Evolutionary conservation across 805 yeast genomes (phyloP).

Genomic region (Komagataella kurtzmanii): DNA sequence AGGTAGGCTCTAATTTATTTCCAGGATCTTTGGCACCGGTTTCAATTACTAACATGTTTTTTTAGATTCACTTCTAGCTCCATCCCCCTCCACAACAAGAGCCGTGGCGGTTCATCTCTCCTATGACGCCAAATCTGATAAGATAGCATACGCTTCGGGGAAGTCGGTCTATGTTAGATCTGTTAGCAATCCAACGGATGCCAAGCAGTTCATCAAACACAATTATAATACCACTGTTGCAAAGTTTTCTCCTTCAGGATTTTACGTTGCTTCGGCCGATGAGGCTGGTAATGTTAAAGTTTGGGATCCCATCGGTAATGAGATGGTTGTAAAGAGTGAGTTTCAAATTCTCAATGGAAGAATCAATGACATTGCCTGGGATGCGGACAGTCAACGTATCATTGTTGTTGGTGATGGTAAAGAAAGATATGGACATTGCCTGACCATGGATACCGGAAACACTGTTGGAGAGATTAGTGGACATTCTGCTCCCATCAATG

Average conservation of each 20-base stretch:
- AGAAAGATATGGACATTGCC: slow-evolving; percentile 84
- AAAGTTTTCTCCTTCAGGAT: slow-evolving; percentile 80
- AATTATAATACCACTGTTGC: slow-evolving; percentile 67
- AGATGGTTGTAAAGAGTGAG: slow-evolving; percentile 60
- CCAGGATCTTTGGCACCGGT: not conserved
- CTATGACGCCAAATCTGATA: slow-evolving; percentile 53
- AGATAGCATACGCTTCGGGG: slow-evolving; percentile 74
- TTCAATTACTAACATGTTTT: slow-evolving; percentile 5
- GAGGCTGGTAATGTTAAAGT: slow-evolving; percentile 79
- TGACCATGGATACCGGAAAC: slow-evolving; percentile 90
- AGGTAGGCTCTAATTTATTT: not conserved
- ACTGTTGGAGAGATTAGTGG: slow-evolving; percentile 96
- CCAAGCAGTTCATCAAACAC: slow-evolving; percentile 67
- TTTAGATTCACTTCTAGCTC: slow-evolving; percentile 37
- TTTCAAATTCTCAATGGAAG: slow-evolving; percentile 64
- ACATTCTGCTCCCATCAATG: slow-evolving; percentile 72
- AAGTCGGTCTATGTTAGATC: slow-evolving; percentile 66
- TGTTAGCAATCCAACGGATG: slow-evolving; percentile 33
- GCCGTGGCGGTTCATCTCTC: slow-evolving; percentile 62
- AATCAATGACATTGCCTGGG: slow-evolving; percentile 83
- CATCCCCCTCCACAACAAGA: slow-evolving; percentile 68
- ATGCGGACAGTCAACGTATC: slow-evolving; percentile 70
- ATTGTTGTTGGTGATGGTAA: slow-evolving; percentile 94
- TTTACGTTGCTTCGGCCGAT: slow-evolving; percentile 85
- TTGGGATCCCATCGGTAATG: slow-evolving; percentile 61